These are phyloP conservation scores for Imleria badia DNA, from an alignment of 768 basidiomycete species.

Conservation along the genomic window DNA sequence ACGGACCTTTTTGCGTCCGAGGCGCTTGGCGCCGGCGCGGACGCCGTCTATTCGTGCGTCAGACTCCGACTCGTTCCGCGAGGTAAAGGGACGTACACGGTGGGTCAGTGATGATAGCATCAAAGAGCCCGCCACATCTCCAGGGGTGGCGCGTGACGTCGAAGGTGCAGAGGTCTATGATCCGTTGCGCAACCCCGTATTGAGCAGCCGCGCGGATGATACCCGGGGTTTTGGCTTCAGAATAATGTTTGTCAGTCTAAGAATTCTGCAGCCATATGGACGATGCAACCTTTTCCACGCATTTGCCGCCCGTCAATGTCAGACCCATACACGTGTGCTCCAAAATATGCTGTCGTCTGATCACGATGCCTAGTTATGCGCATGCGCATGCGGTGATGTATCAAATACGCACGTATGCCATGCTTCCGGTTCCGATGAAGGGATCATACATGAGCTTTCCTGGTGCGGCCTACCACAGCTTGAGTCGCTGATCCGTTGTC, in stretches of 20 bases:
- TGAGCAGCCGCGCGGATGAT: slow-evolving; percentile 79
- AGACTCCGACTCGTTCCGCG: background rate
- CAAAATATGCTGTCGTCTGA: slow-evolving; percentile 86
- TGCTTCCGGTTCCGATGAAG: slow-evolving; percentile 91
- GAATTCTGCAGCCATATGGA: background rate
- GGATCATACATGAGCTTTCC: slow-evolving; percentile 95
- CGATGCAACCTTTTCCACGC: slow-evolving; percentile 75
- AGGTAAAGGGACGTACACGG: slow-evolving; percentile 61
- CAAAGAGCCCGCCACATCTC: slow-evolving; percentile 86
- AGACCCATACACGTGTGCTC: slow-evolving; percentile 83
- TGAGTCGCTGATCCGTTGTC: background rate
- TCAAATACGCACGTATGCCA: slow-evolving; percentile 64
- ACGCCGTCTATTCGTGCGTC: slow-evolving; percentile 71
- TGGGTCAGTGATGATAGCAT: slow-evolving; percentile 93
- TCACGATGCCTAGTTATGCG: background rate
- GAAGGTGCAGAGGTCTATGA: slow-evolving; percentile 87
- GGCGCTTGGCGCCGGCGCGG: slow-evolving; percentile 79
- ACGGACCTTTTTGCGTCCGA: slow-evolving; percentile 62
- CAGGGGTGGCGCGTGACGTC: slow-evolving; percentile 91
- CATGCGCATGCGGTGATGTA: background rate
- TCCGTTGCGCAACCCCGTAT: slow-evolving; percentile 70
- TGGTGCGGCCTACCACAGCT: slow-evolving; percentile 61
- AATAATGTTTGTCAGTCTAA: background rate
- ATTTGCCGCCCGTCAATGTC: slow-evolving; percentile 98
- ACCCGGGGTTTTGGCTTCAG: slow-evolving; percentile 53